A percentile compares a stretch with the other conserved stretches of the same genome.
phyloP scores from a whole-genome alignment of 176 grass and related monocot species.

The Oryza australiensis region DNA sequence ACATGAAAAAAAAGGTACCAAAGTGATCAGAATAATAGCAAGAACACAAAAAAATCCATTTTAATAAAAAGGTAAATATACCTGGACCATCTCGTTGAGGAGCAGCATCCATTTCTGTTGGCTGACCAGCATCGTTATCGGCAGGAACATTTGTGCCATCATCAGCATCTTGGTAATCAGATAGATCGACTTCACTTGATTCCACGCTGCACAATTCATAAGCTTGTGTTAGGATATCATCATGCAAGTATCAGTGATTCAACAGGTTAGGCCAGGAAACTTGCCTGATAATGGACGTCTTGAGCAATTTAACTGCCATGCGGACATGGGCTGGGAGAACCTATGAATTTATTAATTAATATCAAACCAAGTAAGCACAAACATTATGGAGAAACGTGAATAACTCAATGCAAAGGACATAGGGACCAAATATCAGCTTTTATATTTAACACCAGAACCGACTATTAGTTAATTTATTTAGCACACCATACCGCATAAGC shows the following conservation, averaged over 20 bases:
- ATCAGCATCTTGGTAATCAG: slow-evolving; percentile 86
- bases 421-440: background rate
- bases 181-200: slow-evolving; percentile 98
- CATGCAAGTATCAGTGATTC: slow-evolving; percentile 19
- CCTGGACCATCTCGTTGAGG: slow-evolving; percentile 53
- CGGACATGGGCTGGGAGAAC: slow-evolving; percentile 88
- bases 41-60: background rate
- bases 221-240: slow-evolving; percentile 16
- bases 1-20: slow-evolving; percentile 33
- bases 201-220: slow-evolving; percentile 71
- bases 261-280: slow-evolving; percentile 4
- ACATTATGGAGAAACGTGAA: background rate
- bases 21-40: slow-evolving; percentile 12
- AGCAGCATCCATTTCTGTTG: slow-evolving; percentile 35
- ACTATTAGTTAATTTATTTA: slow-evolving; percentile 5
- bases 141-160: slow-evolving; percentile 39
- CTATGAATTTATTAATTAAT: slow-evolving; percentile 34
- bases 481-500: slow-evolving; percentile 15
- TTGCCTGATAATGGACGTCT: slow-evolving; percentile 95
- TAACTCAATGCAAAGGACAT: background rate
- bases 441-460: background rate
- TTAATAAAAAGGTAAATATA: slow-evolving; percentile 12
- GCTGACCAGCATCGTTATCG: slow-evolving; percentile 40
- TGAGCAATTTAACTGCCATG: slow-evolving; percentile 92
- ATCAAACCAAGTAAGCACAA: slow-evolving; percentile 23